Evolutionary conservation across 2,329 filamentous ascomycete genomes (phyloP).

Genomic region (Fusarium annulatum): DNA sequence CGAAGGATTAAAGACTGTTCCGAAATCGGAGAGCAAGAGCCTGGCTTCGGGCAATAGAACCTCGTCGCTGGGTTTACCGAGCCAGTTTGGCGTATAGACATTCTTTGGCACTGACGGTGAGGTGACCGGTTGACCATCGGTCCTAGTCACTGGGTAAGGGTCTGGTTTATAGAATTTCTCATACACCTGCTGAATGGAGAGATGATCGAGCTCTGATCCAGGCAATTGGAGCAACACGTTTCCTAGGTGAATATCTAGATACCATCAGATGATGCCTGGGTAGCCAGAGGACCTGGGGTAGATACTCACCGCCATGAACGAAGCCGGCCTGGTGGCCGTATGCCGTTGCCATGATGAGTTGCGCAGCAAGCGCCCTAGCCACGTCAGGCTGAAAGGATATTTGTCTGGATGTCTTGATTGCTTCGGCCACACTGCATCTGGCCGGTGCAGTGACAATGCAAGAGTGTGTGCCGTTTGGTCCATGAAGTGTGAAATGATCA

Average conservation of each 20-base stretch:
- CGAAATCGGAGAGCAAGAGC: background rate
- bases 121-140: background rate
- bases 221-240: background rate
- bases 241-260: background rate
- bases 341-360: background rate
- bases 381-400: rapidly evolving
- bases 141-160: rapidly evolving
- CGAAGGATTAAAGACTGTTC: background rate
- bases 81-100: background rate
- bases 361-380: background rate
- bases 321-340: background rate
- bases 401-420: rapidly evolving
- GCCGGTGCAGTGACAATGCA: background rate
- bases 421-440: rapidly evolving
- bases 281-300: too few species aligned
- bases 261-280: too few species aligned
- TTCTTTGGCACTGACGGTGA: background rate
- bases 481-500: background rate
- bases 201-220: background rate
- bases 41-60: background rate
- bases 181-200: background rate
- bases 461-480: background rate
- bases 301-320: background rate
- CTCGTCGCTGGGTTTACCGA: background rate
- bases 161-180: background rate